These are phyloP conservation scores for Senna tora DNA, from an alignment of 306 rosid genomes.

Conservation along the genomic window DNA sequence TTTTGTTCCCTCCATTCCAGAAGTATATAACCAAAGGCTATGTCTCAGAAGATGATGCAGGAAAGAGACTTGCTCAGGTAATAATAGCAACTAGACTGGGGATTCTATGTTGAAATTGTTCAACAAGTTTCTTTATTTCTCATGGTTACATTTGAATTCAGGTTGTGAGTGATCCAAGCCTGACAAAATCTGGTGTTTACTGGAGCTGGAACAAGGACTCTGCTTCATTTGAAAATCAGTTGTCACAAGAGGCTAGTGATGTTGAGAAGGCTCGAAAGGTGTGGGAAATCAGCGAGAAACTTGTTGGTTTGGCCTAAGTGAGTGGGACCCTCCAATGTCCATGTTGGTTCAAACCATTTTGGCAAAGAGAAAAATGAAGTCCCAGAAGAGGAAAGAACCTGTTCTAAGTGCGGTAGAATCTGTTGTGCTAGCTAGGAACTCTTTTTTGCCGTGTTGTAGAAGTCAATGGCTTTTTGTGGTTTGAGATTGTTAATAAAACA, in stretches of 20 bases:
- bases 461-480: conserved; percentile 34
- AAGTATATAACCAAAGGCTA: conserved; percentile 94
- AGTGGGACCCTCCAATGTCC: conserved; percentile 21
- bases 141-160: conserved; percentile 41
- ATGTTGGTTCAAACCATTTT: conserved; percentile 20
- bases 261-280: conserved; percentile 84
- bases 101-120: conserved; percentile 8
- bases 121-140: conserved; percentile 12
- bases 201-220: conserved; percentile 99
- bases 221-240: conserved; percentile 90
- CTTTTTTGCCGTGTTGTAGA: conserved; percentile 48
- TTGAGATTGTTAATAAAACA: conserved; percentile 48
- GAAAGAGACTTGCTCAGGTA: conserved; percentile 99
- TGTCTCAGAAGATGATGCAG: conserved; percentile 96
- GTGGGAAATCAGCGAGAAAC: conserved; percentile 96
- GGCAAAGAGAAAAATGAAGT: conserved; percentile 37
- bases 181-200: conserved; percentile 96
- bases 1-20: conserved; percentile 96
- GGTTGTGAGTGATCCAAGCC: conserved; percentile 96
- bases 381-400: conserved; percentile 26
- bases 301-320: conserved; percentile 81
- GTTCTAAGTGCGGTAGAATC: conserved; percentile 30
- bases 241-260: conserved; percentile 92
- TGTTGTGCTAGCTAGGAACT: conserved; percentile 43
- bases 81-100: conserved; percentile 17